Base-by-base conservation (phyloP, 2,329 filamentous ascomycete species). In the Monilinia aucupariae region DNA sequence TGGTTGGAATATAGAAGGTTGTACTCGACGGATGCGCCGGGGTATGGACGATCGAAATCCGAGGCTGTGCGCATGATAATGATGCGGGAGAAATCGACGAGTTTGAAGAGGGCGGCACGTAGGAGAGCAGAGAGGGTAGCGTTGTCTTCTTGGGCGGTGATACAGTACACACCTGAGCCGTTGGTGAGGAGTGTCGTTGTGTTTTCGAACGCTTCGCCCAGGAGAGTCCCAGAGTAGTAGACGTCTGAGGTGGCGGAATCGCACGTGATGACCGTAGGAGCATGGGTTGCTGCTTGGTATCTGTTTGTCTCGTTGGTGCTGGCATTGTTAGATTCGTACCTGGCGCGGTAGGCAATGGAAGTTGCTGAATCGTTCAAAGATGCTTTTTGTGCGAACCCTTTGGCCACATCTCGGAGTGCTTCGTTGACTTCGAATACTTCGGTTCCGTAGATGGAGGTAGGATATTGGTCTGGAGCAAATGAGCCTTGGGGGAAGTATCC, bases 121-220 rank as follows among this genome's bases (percentile, higher is more conserved):
- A 89, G 74, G 34, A 91, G 76, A 6, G 82, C 86, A 68, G 88
- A 86, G 0, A 90, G 80, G 0, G 82, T 82, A 0, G 87, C 88
- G 69, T 86, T 89, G 71, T 91, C 88, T 74, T 91, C 88, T 73
- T 90, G 87, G 0, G 87, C 87, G 1, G 82, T 88, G 75, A 86
- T 84, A 76, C 88, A 90, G 75, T 90, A 90, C 7, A 79, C 74
- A 0, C 85, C 86, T 0, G 81, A 83, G 4, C 86, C 86, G 70
- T 90, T 90, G 2, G 88, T 91, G 76, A 85, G 83, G 0, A 88
- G 69, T 0, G 68, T 75, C 4, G 85, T 87, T 25, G 82, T 87
- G 66, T 87, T 85, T 68, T 84, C 85, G 71, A 91, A 90, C 0
- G 83, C 82, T 52, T 83, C 79, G 12, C 82, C 79, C 3, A 91